Base-by-base conservation (phyloP, 352 stramenopile species). In the Salisapilia sapeloensis region DNA sequence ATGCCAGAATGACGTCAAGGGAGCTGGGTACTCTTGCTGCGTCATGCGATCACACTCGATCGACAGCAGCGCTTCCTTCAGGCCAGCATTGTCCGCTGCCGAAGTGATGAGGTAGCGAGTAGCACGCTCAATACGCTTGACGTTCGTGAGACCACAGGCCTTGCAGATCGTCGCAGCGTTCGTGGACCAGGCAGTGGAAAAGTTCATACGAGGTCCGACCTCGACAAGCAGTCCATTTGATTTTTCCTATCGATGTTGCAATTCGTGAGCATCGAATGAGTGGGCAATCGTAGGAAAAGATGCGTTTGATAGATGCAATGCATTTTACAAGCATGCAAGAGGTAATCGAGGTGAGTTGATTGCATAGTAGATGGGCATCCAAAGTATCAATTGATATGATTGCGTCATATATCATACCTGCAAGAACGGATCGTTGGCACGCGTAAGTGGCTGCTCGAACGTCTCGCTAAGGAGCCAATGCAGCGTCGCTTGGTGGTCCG, bases 91-190 rank as follows among this genome's bases (percentile, higher is more conserved):
- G 3, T 46, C 56, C 23, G 72, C 50, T 1, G 43, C 25, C 8
- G 43, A 24, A 22, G 56, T 56, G 42, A 97, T 70, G 8, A 75
- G 39, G 53, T 97, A 98, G 10, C 93, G 69, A 24, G 74, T 84
- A 12, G 82, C 94, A 33, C 86, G 70, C 62, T 99, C 95, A 18
- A 99, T 84, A 38, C 95, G 74, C 40, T 75, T 80, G 40, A 99
- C 64, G 15, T 53, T 42, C 4, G 55, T 49, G 18, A 98, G 50
- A 26, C 89, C 89, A 42, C 89, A 98, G 0, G 87, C 82, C 21
- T 93, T 56, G 56, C 85, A 98, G 48, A 99, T 98, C 38, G 84
- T 86, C 4, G 96, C 80, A 15, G 94, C 94, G 53, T 99, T 99
- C 23, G 89, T 97, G 28, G 87, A 98, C 69, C 95, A 98, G 5